Evolutionary conservation across 148 eudicot species (phyloP), one percentile per base, ranked within the genome.

Genomic region (Fagopyrum esculentum): DNA sequence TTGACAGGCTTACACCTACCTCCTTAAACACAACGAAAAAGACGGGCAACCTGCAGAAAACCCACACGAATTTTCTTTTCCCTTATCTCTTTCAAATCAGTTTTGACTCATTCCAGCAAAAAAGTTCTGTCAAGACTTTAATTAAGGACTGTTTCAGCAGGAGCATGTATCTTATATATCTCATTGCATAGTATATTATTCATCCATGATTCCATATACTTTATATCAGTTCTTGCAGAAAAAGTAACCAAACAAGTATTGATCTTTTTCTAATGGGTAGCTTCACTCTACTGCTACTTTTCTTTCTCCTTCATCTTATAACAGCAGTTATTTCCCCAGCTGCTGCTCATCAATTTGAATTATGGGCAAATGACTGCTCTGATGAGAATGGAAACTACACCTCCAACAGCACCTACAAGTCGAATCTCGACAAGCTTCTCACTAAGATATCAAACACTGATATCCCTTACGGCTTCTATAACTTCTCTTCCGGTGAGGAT

Each of bases 391-490:
- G 19, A 11, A 4, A 81, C 73, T 77, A 59, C 79, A 78, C 73
- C 69, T 77, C 81, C 75, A 81, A 78, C 76, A 80, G 81, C 56
- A 76, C 75, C 9, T 79, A 73, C 75, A 43, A 69, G 74, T 48
- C 69, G 9, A 79, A 79, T 66, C 71, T 79, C 29, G 54, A 82
- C 8, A 22, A 45, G 30, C 61, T 72, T 52, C 76, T 82, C 6
- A 73, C 82, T 0, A 13, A 69, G 26, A 59, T 79, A 1, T 59
- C 78, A 13, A 10, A 73, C 68, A 59, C 73, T 44, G 26, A 57
- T 60, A 63, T 83, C 80, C 55, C 74, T 76, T 64, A 86, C 75
- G 91, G 87, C 77, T 78, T 81, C 85, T 54, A 74, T 80, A 79
- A 79, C 74, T 73, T 78, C 72, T 35, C 79, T 48, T 85, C 86